phyloP scores from a whole-genome alignment of 2,329 filamentous ascomycete species.

The Penicillium crustosum region DNA sequence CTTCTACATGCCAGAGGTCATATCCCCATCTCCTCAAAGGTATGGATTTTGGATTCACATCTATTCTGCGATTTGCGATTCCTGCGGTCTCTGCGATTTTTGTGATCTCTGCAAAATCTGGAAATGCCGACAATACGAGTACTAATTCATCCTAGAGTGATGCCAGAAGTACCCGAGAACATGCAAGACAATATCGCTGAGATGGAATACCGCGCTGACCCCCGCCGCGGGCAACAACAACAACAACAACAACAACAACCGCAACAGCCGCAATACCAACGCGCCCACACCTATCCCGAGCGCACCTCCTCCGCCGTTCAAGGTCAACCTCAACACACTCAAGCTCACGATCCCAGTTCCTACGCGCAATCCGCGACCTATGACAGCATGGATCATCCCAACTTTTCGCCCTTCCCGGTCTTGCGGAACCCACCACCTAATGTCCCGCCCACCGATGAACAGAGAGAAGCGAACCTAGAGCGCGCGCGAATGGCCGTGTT shows the following conservation, averaged over 20 bases:
- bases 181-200: constrained; percentile 93
- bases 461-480: constrained; percentile 87
- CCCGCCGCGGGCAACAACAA: constrained; percentile 46
- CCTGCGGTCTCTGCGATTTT: background rate
- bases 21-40: constrained; percentile 70
- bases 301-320: constrained; percentile 38
- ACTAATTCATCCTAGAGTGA: constrained; percentile 61
- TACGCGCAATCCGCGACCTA: constrained; percentile 53
- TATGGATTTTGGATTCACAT: constrained; percentile 30
- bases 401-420: constrained; percentile 89
- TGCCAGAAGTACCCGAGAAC: constrained; percentile 92
- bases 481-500: constrained; percentile 79
- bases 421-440: constrained; percentile 76
- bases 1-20: constrained; percentile 68
- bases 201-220: constrained; percentile 74
- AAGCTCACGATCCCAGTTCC: constrained; percentile 42
- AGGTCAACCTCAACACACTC: constrained; percentile 29
- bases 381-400: constrained; percentile 60
- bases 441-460: constrained; percentile 88
- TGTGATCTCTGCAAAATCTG: background rate
- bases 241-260: constrained; percentile 33
- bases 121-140: constrained; percentile 24
- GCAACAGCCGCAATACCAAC: constrained; percentile 31
- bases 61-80: background rate
- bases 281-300: constrained; percentile 35